Percentiles rank a stretch among this genome's conserved stretches.
These are phyloP conservation scores for Trichophyton schoenleinii DNA, from an alignment of 2,329 filamentous ascomycete species.

Conservation along the genomic window DNA sequence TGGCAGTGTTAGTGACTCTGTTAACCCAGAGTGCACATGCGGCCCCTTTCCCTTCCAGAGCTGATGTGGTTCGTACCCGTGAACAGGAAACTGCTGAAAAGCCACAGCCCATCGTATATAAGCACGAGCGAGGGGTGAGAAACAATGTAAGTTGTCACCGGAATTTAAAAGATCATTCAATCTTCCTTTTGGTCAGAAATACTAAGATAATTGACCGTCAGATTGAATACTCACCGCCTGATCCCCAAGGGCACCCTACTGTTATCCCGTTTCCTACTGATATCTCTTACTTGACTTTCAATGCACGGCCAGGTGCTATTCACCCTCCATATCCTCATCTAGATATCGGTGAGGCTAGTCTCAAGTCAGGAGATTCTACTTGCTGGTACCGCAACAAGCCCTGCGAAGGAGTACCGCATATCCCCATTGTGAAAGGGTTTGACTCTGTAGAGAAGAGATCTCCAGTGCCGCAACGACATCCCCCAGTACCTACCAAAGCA, in stretches of 20 bases:
- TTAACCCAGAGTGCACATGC: not conserved
- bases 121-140: not conserved
- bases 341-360: not conserved
- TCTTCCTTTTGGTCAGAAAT: not conserved
- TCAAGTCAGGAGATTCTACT: not conserved
- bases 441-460: not conserved
- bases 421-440: not conserved
- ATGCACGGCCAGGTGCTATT: not conserved
- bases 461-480: not conserved
- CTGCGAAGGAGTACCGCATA: conserved; percentile 7
- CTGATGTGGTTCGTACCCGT: not conserved
- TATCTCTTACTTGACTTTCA: conserved; percentile 7
- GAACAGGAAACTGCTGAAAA: not conserved
- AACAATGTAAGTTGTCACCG: not conserved
- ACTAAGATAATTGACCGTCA: not conserved
- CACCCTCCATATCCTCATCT: conserved; percentile 7
- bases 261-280: conserved; percentile 19
- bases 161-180: no score
- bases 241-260: conserved; percentile 7
- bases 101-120: not conserved
- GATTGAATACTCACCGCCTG: conserved; percentile 4
- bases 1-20: conserved; percentile 5
- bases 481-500: not conserved
- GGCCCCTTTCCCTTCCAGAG: conserved; percentile 1
- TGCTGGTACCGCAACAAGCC: conserved; percentile 4